These are phyloP conservation scores for Naganishia vishniacii DNA, from an alignment of 768 basidiomycete genomes.

Conservation along the genomic window DNA sequence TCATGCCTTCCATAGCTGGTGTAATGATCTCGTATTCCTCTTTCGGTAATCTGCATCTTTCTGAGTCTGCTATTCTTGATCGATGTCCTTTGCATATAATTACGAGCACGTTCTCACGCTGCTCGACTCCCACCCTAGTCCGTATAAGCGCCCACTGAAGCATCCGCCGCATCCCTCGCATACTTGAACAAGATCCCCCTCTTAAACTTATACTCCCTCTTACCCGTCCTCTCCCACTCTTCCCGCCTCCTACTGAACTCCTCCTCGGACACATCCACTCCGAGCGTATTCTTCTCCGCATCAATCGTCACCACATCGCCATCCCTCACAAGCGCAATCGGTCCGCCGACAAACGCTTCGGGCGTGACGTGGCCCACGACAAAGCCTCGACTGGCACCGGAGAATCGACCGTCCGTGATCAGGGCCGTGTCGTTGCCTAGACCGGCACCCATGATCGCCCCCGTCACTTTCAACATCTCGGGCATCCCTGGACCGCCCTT, in stretches of 20 bases:
- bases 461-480: constrained; percentile 66
- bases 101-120: too few relatives aligned
- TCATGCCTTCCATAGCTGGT: too few relatives aligned
- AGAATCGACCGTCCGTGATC: constrained; percentile 85
- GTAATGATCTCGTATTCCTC: too few relatives aligned
- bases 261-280: constrained; percentile 63
- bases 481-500: constrained; percentile 92
- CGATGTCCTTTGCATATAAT: too few relatives aligned
- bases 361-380: constrained; percentile 59
- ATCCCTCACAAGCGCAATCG: constrained; percentile 78
- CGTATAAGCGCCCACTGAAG: constrained; percentile 26
- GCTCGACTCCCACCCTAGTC: too few relatives aligned
- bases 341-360: constrained; percentile 52
- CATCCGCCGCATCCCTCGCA: constrained; percentile 71
- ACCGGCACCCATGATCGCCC: constrained; percentile 69
- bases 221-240: constrained; percentile 67
- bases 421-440: constrained; percentile 70
- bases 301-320: constrained; percentile 69
- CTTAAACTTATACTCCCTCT: constrained; percentile 61
- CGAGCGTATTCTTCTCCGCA: constrained; percentile 76
- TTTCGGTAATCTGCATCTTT: too few relatives aligned
- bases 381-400: constrained; percentile 69
- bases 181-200: constrained; percentile 73
- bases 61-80: too few relatives aligned
- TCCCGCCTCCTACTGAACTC: constrained; percentile 60